These are phyloP conservation scores for Yamadazyma dendronema DNA, from an alignment of 1,139 yeast genomes.

Conservation along the genomic window DNA sequence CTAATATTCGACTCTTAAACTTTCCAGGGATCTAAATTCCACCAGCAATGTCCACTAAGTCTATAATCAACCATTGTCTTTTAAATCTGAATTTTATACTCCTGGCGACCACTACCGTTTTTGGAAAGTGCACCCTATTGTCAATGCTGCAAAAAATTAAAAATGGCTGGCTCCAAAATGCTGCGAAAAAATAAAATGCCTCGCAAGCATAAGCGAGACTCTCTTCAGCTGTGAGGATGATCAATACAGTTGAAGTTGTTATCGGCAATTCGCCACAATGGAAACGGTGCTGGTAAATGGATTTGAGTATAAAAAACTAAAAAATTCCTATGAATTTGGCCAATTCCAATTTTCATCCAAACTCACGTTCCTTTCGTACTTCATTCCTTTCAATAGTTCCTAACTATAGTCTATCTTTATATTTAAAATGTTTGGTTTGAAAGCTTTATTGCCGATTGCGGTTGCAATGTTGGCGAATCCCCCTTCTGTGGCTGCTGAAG, in stretches of 20 bases:
- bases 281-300: constrained; percentile 1
- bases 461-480: constrained; percentile 2
- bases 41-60: too few relatives aligned
- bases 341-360: too few relatives aligned
- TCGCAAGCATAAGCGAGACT: constrained; percentile 4
- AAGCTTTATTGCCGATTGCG: constrained; percentile 1
- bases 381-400: constrained; percentile 2
- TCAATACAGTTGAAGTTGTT: background rate
- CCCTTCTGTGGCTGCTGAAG: constrained; percentile 10
- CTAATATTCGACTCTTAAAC: too few relatives aligned
- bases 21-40: too few relatives aligned
- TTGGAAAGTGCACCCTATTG: background rate
- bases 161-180: constrained; percentile 9
- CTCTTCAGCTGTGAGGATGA: background rate
- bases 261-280: background rate
- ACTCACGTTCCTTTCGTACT: background rate
- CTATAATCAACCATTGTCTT: too few relatives aligned
- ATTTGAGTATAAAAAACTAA: background rate
- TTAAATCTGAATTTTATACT: background rate
- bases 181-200: constrained; percentile 8
- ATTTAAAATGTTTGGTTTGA: constrained; percentile 3
- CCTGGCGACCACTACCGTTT: background rate
- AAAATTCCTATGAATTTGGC: too few relatives aligned
- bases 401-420: constrained; percentile 1
- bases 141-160: background rate